Base-by-base conservation (phyloP, 2,329 filamentous ascomycete genomes). In the Beauveria varroae region DNA sequence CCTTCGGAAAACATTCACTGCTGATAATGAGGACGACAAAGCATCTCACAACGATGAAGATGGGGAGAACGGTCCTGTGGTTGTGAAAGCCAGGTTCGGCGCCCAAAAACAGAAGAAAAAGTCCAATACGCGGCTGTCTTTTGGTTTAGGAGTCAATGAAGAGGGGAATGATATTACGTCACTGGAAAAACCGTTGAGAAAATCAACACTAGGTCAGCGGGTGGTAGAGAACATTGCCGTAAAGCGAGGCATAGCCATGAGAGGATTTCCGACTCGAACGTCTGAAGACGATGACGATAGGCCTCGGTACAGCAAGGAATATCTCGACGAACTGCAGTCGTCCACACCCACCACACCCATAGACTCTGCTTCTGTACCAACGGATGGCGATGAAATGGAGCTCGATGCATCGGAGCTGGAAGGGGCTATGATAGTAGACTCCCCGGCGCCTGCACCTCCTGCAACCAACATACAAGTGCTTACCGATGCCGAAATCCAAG, bases 311-410 rank as follows among this genome's bases (percentile, higher is more conserved):
- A 96, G 84, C 76, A 90, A 89, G 69, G 91, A 96, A 67, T 91
- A 93, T 66, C 80, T 99, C 22, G 86, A 90, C 40, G 91, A 96
- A 71, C 80, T 99, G 16, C 90, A 91, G 64, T 89, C 86, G 63
- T 92, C 90, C 14, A 97, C 93, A 0, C 92, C 91, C 0, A 90
- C 87, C 26, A 93, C 90, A 0, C 93, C 92, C 0, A 87, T 85
- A 64, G 82, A 90, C 62, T 69, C 87, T 1, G 76, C 78, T 0
- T 74, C 74, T 0, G 64, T 78, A 8, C 71, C 75, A 28, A 74
- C 78, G 8, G 74, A 77, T 24, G 79, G 79, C 16, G 75, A 77
- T 12, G 78, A 78, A 28, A 84, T 85, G 74, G 79, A 80, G 4
- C 68, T 86, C 2, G 86, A 87, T 68, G 75, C 78, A 0, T 82